Base-by-base conservation (phyloP, 2,329 filamentous ascomycete genomes). In the Sporothrix euskadiensis region DNA sequence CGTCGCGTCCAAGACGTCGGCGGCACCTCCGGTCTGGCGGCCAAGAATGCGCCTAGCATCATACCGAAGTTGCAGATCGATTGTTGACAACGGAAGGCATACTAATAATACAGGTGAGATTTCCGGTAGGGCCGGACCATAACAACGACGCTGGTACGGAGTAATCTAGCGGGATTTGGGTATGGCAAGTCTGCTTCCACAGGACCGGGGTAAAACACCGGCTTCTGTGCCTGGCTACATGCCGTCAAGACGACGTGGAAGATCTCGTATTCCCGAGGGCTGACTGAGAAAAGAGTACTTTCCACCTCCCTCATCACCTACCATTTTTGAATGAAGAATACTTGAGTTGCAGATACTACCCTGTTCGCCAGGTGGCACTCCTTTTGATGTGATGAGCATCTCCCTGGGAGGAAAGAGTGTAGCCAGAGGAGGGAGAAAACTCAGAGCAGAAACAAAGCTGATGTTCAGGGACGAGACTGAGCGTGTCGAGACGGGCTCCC, bases 401-500 rank as follows among this genome's bases (percentile, higher is more conserved):
- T 63, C 59, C 35, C 35, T 47, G 12, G 12, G 41, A 63, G 35
- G 35, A 8, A 35, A 41, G 7, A 16, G 57, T 63, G 16, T 14
- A 63, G 35, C 35, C 57, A 41, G 19, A 63, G 22, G 57, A 65
- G 35, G 5, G 61, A 47, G 61, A 65, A 16, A 41, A 26, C 44
- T 39, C 12, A 71, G 19, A 52, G n/a, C 22, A 16, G 16, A 39
- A 35, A 26, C 30, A 56, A 63, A 71, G n/a, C 12, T 41, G 70
- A 71, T 65, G 70, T 71, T 65, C 57, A 71, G 57, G 69, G 69
- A 71, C 63, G 69, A 71, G 54, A 65, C 44, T 63, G 41, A 30
- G 4, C 26, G 1, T 32, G 66, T 56, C 63, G 41, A 68, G 41
- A 32, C 41, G 16, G 44, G 10, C 41, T 68, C 63, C 44, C 30